Conservation (phyloP, 441 rosid genomes). For the Manihot esculenta region DNA sequence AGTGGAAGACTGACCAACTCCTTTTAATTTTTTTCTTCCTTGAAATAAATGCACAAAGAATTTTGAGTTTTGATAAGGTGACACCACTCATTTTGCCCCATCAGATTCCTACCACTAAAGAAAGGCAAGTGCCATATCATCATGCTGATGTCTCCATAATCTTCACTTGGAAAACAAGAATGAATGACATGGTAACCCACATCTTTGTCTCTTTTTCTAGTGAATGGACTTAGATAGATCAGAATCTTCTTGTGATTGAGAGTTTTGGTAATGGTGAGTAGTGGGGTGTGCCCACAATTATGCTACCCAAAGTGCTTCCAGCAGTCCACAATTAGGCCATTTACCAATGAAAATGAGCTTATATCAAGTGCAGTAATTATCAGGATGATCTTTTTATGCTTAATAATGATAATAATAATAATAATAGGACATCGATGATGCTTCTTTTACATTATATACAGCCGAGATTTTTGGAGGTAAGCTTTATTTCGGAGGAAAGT, state of each 20-base stretch:
- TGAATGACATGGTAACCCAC: slow-evolving; percentile 16
- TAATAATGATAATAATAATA: too few species aligned
- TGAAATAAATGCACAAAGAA: slow-evolving; percentile 4
- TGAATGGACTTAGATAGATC: slow-evolving; percentile 2
- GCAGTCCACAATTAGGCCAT: slow-evolving; percentile 26
- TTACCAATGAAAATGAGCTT: slow-evolving; percentile 25
- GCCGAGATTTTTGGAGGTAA: too few species aligned
- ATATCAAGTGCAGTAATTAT: too few species aligned
- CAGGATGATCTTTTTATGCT: too few species aligned
- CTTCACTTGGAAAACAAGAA: slow-evolving; percentile 14
- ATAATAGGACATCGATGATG: too few species aligned
- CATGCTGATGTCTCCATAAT: slow-evolving; percentile 10
- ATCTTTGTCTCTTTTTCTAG: slow-evolving; percentile 7
- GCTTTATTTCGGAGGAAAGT: too few species aligned
- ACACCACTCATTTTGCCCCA: slow-evolving; percentile 19
- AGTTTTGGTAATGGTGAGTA: slow-evolving; percentile 33
- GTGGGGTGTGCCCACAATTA: slow-evolving; percentile 27
- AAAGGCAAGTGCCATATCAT: slow-evolving; percentile 21
- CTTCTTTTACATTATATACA: too few species aligned
- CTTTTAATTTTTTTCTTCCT: background rate
- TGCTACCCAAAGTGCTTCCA: slow-evolving; percentile 28
- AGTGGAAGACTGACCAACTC: slow-evolving; percentile 16
- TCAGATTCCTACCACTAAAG: slow-evolving; percentile 21
- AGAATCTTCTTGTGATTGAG: slow-evolving; percentile 27
- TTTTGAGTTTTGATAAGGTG: slow-evolving; percentile 2